Evolutionary conservation across 192 early-diverging fungal genomes (phyloP), one percentile per base, ranked within the genome.

Genomic region (Dispira simplex): DNA sequence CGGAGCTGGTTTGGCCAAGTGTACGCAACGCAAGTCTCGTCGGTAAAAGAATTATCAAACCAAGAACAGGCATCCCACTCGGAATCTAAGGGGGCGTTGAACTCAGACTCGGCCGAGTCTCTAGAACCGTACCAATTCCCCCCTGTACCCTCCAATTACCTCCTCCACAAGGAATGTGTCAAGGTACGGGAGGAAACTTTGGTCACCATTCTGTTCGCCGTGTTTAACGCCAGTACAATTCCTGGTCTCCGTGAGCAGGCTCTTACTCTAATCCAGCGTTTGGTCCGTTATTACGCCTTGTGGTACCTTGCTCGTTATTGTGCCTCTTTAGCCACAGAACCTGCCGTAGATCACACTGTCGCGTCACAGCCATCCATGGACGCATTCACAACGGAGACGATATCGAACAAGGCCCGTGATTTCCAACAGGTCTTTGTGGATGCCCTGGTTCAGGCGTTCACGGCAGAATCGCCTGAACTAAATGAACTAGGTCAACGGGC

Each of bases 401-500:
- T 26, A 1, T 26, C 56, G 11, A 26, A 27, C 0, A 39, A 32
- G 3, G 1, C 56, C 18, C 18, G 25, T 16, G 8, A n/a, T 18
- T 39, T n/a, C 25, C 18, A 26, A 12, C 56, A 26, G 27, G 81
- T 87, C 26, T 85, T 95, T 64, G 79, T 95, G 8, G 83, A 87
- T 21, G 87, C 86, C 1, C 76, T 95, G 13, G 84, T 93, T 3
- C 78, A 85, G 23, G 78, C 82, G n/a, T 82, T 92, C 60, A 78
- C 91, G 0, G 84, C 84, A 12, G 87, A 88, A 58, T 77, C 80
- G 44, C 28, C 52, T 8, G 72, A 81, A 12, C 70, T 86, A 16
- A 71, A 85, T 43, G 68, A 77, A 49, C 62, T 87, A n/a, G 89
- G 85, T 3, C 82, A 85, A 66, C 76, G 77, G 18, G 71, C 85